Evolutionary conservation across 495 filamentous ascomycete genomes (phyloP), one percentile per base, ranked within the genome.

Genomic region (Penicillium parvum): DNA sequence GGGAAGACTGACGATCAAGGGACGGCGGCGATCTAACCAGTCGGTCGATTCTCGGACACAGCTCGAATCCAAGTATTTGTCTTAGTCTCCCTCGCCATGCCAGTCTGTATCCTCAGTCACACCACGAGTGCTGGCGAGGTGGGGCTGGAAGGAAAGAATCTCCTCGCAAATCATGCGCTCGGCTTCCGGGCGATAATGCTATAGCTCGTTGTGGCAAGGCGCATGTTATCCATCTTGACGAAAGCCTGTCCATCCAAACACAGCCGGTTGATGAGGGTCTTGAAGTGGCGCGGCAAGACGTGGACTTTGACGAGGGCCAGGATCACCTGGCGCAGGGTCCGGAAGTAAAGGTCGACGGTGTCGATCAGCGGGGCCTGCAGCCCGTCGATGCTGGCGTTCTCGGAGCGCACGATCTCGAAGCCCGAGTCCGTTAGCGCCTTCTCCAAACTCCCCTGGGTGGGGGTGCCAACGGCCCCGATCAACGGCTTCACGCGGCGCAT

Each of bases 401-500:
- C 73, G 10, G 76, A 78, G 25, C 57, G 64, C 14, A 74, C 49
- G 21, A 81, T 70, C 11, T 53, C 54, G 55, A 82, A 82, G 0
- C 78, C 78, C 16, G 78, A 72, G 4, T 66, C 61, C 26, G 59
- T 62, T 6, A 81, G 65, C 11, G 71, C 76, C 41, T 55, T 57
- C 57, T 78, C 76, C 18, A 82, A 59, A 27, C 55, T 71, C 21
- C 64, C 57, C 17, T 75, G 76, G 18, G 78, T 82, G 23, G 78
- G 78, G 10, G 78, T 82, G 22, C 78, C 78, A 11, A 82, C 78
- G 25, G 78, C 78, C 23, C 78, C 78, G 46, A 82, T 81, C 35
- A 82, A 60, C 4, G 78, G 78, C 61, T 82, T 82, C 20, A 82
- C 76, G 19, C 74, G 71, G 14, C 73, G 64, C 78, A 82, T 81